These are phyloP conservation scores for Coprinopsis cinerea DNA, from an alignment of 768 basidiomycete genomes.

Conservation along the genomic window DNA sequence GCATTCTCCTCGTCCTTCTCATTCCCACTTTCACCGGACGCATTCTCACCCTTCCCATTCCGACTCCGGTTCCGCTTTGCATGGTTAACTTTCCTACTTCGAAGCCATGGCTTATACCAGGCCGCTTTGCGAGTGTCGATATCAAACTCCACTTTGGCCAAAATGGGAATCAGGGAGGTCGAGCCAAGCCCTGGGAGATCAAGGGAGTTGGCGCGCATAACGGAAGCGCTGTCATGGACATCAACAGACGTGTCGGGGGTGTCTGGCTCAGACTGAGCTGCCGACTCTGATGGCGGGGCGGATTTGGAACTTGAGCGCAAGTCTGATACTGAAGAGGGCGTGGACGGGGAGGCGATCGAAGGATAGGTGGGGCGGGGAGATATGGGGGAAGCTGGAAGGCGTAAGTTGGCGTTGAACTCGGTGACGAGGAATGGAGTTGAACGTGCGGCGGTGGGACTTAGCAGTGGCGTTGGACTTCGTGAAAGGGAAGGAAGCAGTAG, in stretches of 20 bases:
- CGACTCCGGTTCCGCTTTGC: slow-evolving; percentile 51
- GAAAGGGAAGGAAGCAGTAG: slow-evolving; percentile 20
- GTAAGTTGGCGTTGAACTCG: slow-evolving; percentile 26
- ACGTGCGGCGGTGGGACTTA: slow-evolving; percentile 33
- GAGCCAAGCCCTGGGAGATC: slow-evolving; percentile 63
- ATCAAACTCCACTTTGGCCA: slow-evolving; percentile 95
- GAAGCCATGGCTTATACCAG: slow-evolving; percentile 85
- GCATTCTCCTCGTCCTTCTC: slow-evolving; percentile 22
- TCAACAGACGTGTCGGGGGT: slow-evolving; percentile 51
- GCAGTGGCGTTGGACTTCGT: slow-evolving; percentile 30
- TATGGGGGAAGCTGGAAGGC: slow-evolving; percentile 27
- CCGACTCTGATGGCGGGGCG: slow-evolving; percentile 39
- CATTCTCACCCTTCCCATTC: slow-evolving; percentile 12
- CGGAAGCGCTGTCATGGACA: slow-evolving; percentile 22
- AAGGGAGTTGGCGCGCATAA: slow-evolving; percentile 40
- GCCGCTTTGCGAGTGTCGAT: slow-evolving; percentile 73
- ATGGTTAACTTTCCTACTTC: slow-evolving; percentile 55
- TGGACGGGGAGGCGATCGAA: slow-evolving; percentile 44
- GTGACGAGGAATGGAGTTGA: slow-evolving; percentile 38
- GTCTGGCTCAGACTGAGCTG: slow-evolving; percentile 36
- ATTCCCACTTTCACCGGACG: slow-evolving; percentile 14
- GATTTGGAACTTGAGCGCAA: slow-evolving; percentile 42
- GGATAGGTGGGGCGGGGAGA: slow-evolving; percentile 32
- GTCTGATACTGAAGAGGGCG: slow-evolving; percentile 50
- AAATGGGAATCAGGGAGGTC: slow-evolving; percentile 66